These are phyloP conservation scores for Penicillium sp. DNA, from an alignment of 2,329 filamentous ascomycete species.

Conservation along the genomic window DNA sequence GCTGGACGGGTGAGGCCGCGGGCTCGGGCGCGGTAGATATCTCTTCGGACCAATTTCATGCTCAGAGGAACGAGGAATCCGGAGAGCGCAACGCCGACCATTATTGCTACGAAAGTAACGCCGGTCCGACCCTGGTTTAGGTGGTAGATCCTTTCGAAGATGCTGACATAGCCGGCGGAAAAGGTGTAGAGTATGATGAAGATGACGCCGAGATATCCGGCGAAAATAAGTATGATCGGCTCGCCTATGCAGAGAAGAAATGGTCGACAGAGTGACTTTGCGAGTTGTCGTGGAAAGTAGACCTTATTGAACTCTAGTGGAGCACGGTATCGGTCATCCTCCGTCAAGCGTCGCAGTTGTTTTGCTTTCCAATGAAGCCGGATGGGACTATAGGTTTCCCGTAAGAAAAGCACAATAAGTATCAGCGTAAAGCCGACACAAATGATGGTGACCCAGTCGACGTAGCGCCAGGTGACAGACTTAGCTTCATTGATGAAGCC, in stretches of 20 bases:
- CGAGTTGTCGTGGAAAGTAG: constrained; percentile 43
- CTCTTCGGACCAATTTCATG: constrained; percentile 49
- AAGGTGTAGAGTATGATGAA: constrained; percentile 41
- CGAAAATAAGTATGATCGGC: constrained; percentile 35
- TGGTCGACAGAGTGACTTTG: constrained; percentile 52
- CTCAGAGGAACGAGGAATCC: constrained; percentile 49
- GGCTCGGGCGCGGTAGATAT: constrained; percentile 47
- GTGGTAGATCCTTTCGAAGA: constrained; percentile 20
- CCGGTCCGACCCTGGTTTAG: constrained; percentile 52
- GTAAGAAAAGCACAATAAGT: constrained; percentile 49
- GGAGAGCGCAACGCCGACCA: constrained; percentile 45
- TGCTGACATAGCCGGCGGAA: constrained; percentile 6
- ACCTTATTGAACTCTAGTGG: constrained; percentile 51
- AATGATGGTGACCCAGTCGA: constrained; percentile 51
- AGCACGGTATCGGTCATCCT: constrained; percentile 53
- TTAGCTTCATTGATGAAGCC: constrained; percentile 48
- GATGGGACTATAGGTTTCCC: constrained; percentile 57
- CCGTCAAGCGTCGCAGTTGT: constrained; percentile 46
- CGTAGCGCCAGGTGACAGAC: constrained; percentile 52
- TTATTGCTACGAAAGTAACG: constrained; percentile 54
- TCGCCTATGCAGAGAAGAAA: constrained; percentile 54
- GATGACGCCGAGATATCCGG: constrained; percentile 32
- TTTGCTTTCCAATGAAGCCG: constrained; percentile 51
- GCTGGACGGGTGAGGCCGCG: constrained; percentile 46
- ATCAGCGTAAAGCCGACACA: constrained; percentile 38